Evolutionary conservation across 768 basidiomycete genomes (phyloP), one percentile per base, ranked within the genome.

Genomic region (Scleroderma citrinum): DNA sequence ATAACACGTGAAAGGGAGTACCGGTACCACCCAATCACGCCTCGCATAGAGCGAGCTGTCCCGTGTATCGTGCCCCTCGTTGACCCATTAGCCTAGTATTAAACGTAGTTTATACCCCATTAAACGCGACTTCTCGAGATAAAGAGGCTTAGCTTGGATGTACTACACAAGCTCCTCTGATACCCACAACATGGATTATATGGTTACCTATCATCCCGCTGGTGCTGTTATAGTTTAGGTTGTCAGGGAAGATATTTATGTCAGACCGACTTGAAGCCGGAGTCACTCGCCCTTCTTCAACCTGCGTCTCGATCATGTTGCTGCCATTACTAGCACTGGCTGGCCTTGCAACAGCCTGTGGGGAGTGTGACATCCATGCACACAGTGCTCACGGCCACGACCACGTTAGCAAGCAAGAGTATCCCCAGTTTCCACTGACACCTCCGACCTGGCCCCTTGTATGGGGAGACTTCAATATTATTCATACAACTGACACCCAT

Each of bases 381-480:
- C 68, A 47, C 55, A 60, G 55, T 21, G 58, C 57, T 17, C 55
- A 67, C 42, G 60, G 54, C 14, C 70, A 73, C 53, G 61, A 49
- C 19, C 69, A 74, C 44, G 38, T 43, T 13, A 34, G 39, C 44
- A 69, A 64, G 49, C 70, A 75, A 46, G 68, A 70, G 44, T 63
- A 67, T 44, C 73, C 77, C 0, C 64, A 71, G 40, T 54, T 66
- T 13, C 68, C 68, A 13, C 63, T 83, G 29, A 69, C 79, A 1
- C 73, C 73, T 16, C 91, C 91, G 4, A 76, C 76, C 48, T 72
- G 82, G 17, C 76, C 80, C 20, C 74, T 95, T 13, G 77, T 80
- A 45, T 93, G 92, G 92, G 82, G 85, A n/a, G 89, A 93, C 59
- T 75, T 94, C 61, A 94, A 94, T 61, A 77, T 93, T 58, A 75